These are phyloP conservation scores for Lyophyllum semitale DNA, from an alignment of 768 basidiomycete genomes.

Conservation along the genomic window DNA sequence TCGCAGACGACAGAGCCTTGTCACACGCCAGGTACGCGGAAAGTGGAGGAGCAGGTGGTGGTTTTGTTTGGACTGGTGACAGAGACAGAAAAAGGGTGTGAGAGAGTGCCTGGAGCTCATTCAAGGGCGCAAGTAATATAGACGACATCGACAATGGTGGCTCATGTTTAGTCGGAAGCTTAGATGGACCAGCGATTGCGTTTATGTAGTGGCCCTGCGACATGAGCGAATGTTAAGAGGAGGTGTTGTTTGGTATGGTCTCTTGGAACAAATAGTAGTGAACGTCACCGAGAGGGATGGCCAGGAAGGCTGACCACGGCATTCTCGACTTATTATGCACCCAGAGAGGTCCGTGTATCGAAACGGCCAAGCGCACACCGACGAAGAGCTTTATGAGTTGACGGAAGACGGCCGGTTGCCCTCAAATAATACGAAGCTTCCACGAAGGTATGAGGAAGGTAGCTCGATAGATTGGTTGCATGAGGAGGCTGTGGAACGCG, in stretches of 20 bases:
- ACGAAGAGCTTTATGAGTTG: slow-evolving; percentile 47
- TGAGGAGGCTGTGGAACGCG: slow-evolving; percentile 64
- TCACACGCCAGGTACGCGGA: slow-evolving; percentile 66
- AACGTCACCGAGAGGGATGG: no score
- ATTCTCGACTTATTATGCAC: slow-evolving; percentile 6
- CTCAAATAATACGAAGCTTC: slow-evolving; percentile 25
- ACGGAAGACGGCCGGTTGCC: slow-evolving; percentile 43
- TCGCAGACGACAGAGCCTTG: slow-evolving; percentile 60
- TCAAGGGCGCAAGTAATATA: slow-evolving; percentile 61
- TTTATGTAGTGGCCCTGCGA: slow-evolving; percentile 8
- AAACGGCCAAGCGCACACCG: slow-evolving; percentile 25
- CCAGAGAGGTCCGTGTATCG: slow-evolving; percentile 8
- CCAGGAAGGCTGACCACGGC: no score
- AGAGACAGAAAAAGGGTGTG: slow-evolving; percentile 73
- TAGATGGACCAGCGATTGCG: slow-evolving; percentile 12
- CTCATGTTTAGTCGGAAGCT: slow-evolving; percentile 9
- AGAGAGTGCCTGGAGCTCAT: slow-evolving; percentile 62
- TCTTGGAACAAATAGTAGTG: slow-evolving; percentile 11
- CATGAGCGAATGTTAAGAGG: slow-evolving; percentile 10
- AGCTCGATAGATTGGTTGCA: slow-evolving; percentile 70
- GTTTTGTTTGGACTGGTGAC: slow-evolving; percentile 64
- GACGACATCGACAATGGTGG: slow-evolving; percentile 53
- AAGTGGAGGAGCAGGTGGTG: slow-evolving; percentile 61
- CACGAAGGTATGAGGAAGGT: slow-evolving; percentile 55
- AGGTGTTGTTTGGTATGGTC: slow-evolving; percentile 13